Base-by-base conservation (phyloP, 164 flowering plant genomes). In the Chloranthus sessilifolius region DNA sequence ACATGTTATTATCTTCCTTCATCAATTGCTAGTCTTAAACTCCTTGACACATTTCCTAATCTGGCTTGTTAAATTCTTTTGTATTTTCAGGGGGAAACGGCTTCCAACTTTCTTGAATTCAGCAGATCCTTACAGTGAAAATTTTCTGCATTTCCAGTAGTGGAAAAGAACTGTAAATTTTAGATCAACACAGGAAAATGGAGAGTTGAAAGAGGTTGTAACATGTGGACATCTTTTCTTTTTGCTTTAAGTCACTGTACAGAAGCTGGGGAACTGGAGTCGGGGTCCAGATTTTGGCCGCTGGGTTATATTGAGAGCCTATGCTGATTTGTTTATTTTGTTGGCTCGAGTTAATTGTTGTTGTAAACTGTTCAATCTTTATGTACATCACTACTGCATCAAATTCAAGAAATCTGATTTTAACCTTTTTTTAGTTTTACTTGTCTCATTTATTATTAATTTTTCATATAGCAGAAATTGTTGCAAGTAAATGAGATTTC, bases 131-230 rank as follows among this genome's bases (percentile, higher is more conserved):
- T 25, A 52, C 64, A 47, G 60, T 36, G 49, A 54, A 38, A 38
- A 40, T 19, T 14, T 41, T 19, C 19, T 26, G 44, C 45, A 15
- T 46, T 55, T 42, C 47, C 46, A 17, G 58, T 46, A 27, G 45
- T 35, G 55, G 43, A 49, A n/a, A 57, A 48, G 63, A 68, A 51
- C 58, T 59, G 72, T 60, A 59, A 33, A 63, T 55, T 54, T 41
- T 54, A 51, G 55, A 34, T 21, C 56, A 63, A 40, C 23, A 31
- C 51, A 70, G 31, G 38, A 50, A 43, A 33, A 50, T 29, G 38
- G 45, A 17, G 33, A 48, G 48, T 43, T 54, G 60, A 56, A 53
- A 56, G 33, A 50, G 52, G 36, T 45, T 45, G 51, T 53, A 42
- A 52, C 41, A 35, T 28, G 51, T 68, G 23, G 47, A 47, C 40